Evolutionary conservation across 228 moss, liverwort and hornwort genomes (phyloP).

Genomic region (Sphagnum fallax): DNA sequence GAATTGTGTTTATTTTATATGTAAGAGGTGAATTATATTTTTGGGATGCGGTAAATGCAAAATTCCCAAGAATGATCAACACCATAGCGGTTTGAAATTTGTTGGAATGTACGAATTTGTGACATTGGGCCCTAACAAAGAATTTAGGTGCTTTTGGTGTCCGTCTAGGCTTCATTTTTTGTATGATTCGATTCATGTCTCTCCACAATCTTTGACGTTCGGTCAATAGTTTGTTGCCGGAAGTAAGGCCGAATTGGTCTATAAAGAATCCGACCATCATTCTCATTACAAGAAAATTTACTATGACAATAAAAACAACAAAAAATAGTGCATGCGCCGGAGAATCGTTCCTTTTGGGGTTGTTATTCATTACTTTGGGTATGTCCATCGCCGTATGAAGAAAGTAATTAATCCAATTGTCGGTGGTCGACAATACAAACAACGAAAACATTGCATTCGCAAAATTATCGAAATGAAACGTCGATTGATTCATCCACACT

Average conservation of each 20-base stretch:
- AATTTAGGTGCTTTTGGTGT: constrained; percentile 20
- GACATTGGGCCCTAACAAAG: constrained; percentile 13
- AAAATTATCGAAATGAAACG: constrained; percentile 73
- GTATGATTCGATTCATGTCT: constrained; percentile 88
- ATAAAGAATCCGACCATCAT: constrained; percentile 80
- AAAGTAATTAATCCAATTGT: constrained; percentile 68
- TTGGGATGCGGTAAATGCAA: constrained; percentile 37
- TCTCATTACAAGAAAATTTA: constrained; percentile 61
- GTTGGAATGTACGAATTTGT: constrained; percentile 27
- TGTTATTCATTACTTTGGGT: constrained; percentile 27
- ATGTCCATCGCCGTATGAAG: constrained; percentile 51
- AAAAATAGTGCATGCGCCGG: constrained; percentile 36
- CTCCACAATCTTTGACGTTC: constrained; percentile 86
- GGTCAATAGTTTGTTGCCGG: constrained; percentile 75
- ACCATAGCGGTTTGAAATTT: constrained; percentile 33
- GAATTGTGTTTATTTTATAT: constrained; percentile 2
- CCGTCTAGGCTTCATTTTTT: constrained; percentile 48
- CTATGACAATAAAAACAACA: constrained; percentile 54
- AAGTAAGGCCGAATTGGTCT: constrained; percentile 89
- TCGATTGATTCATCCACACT: constrained; percentile 53
- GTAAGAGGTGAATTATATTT: constrained; percentile 2
- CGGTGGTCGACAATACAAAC: constrained; percentile 77
- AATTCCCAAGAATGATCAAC: constrained; percentile 36
- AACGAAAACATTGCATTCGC: constrained; percentile 73
- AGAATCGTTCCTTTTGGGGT: constrained; percentile 37